A percentile compares a stretch with the other conserved stretches of the same genome.
These are phyloP conservation scores for Boletus insuetus DNA, from an alignment of 768 basidiomycete genomes.

Conservation along the genomic window DNA sequence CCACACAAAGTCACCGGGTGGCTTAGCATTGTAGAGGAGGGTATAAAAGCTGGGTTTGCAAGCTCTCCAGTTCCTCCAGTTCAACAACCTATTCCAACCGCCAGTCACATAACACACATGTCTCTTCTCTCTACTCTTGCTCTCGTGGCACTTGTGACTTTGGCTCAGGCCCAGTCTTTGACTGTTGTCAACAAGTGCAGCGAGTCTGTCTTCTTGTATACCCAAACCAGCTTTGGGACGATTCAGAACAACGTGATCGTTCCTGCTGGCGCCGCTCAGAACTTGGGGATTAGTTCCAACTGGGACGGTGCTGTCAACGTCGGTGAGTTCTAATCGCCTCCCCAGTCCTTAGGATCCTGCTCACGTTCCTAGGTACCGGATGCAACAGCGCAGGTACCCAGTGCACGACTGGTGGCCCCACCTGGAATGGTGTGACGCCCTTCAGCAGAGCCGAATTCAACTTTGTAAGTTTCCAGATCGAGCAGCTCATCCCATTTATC, in stretches of 20 bases:
- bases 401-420: conserved; percentile 30
- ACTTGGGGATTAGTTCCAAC: conserved; percentile 31
- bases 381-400: conserved; percentile 18
- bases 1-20: neutral
- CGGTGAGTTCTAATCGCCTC: conserved; percentile 11
- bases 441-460: conserved; percentile 35
- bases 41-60: conserved; percentile 13
- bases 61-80: neutral
- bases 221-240: conserved; percentile 28
- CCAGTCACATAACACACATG: conserved; percentile 15
- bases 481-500: neutral
- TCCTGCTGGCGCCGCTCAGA: conserved; percentile 18
- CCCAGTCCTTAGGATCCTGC: neutral
- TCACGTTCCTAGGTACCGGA: conserved; percentile 27
- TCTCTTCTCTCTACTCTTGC: conserved; percentile 15
- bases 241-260: conserved; percentile 28
- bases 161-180: conserved; percentile 28
- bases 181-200: conserved; percentile 27
- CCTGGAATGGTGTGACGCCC: conserved; percentile 31
- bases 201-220: conserved; percentile 29
- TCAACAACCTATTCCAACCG: neutral
- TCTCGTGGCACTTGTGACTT: conserved; percentile 17
- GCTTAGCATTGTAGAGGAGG: neutral
- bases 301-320: conserved; percentile 32
- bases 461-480: conserved; percentile 18